Evolutionary conservation across 768 basidiomycete species (phyloP).

Genomic region (Hygrophorus russula): DNA sequence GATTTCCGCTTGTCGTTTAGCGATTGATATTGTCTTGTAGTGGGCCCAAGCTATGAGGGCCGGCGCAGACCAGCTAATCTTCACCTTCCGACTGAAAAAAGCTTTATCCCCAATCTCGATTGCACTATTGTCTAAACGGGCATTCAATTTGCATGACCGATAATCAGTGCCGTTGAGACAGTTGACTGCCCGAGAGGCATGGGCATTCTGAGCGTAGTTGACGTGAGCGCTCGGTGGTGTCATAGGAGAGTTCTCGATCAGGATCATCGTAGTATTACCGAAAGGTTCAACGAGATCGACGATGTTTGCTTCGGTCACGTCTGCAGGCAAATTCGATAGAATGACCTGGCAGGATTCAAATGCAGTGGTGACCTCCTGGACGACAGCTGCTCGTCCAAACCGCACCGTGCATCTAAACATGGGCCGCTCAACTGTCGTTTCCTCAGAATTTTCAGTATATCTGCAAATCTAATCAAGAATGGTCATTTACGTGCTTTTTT

Average conservation of each 20-base stretch:
- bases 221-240: constrained; percentile 8
- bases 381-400: constrained; percentile 21
- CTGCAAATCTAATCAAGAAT: too few species aligned
- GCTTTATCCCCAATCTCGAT: constrained; percentile 11
- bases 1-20: constrained; percentile 28
- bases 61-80: constrained; percentile 35
- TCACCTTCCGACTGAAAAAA: constrained; percentile 19
- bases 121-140: constrained; percentile 14
- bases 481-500: too few species aligned
- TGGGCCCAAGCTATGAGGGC: constrained; percentile 32
- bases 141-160: constrained; percentile 15
- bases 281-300: constrained; percentile 16
- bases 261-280: constrained; percentile 18
- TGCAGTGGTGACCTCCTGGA: constrained; percentile 21
- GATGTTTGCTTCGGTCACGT: constrained; percentile 18
- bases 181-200: constrained; percentile 23
- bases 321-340: constrained; percentile 29
- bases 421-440: constrained; percentile 10
- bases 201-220: constrained; percentile 17
- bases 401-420: constrained; percentile 19
- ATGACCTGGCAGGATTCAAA: constrained; percentile 27
- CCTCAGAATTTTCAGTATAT: neutral
- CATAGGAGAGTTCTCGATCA: constrained; percentile 12
- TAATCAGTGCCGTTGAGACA: constrained; percentile 21
- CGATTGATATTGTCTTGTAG: constrained; percentile 30